Evolutionary conservation across 139 green algal species (phyloP), one percentile per base, ranked within the genome.

Genomic region (Chlamydomonas incerta): DNA sequence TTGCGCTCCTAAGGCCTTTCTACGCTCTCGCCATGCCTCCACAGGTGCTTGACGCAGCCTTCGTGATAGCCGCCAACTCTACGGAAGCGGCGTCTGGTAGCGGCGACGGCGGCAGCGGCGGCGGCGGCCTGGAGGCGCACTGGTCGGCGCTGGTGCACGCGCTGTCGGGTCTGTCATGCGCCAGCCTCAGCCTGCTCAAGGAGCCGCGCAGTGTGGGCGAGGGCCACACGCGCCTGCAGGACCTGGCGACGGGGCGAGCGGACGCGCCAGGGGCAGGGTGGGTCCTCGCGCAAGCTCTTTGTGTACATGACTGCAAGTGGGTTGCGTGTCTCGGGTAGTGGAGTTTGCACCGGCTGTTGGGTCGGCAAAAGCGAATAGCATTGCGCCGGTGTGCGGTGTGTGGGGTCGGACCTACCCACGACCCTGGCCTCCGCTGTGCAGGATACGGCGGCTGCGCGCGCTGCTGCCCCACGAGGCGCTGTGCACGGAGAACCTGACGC

Each of bases 401-500:
- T n/a, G n/a, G n/a, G n/a, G n/a, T n/a, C n/a, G n/a, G n/a, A n/a
- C n/a, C n/a, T n/a, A n/a, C n/a, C n/a, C n/a, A n/a, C n/a, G n/a
- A n/a, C n/a, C n/a, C n/a, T n/a, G n/a, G n/a, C n/a, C n/a, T 13
- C 60, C 24, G 2, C 2, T 21, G 24, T 21, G 60, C 60, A 66
- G 60, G 24, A 2, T 24, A 21, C 67, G 81, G 26, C 46, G 81
- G 70, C 68, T 97, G 37, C 94, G 94, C 71, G 96, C 89, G 13
- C 65, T 81, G 34, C 80, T 99, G 57, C 93, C 95, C 0, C 84
- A 89, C 20, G 97, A 99, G 88, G 88, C 91, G 17, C 89, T 96
- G 0, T 99, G 96, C 92, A 95, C 93, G 0, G 96, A 99, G 88
- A 99, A 98, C 80, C 88, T 99, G 23, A 96, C 93, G 15, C 95